A percentile compares a stretch with the other conserved stretches of the same genome.
These are phyloP conservation scores for Escovopsis sp. DNA, from an alignment of 2,329 filamentous ascomycete species.

Conservation along the genomic window DNA sequence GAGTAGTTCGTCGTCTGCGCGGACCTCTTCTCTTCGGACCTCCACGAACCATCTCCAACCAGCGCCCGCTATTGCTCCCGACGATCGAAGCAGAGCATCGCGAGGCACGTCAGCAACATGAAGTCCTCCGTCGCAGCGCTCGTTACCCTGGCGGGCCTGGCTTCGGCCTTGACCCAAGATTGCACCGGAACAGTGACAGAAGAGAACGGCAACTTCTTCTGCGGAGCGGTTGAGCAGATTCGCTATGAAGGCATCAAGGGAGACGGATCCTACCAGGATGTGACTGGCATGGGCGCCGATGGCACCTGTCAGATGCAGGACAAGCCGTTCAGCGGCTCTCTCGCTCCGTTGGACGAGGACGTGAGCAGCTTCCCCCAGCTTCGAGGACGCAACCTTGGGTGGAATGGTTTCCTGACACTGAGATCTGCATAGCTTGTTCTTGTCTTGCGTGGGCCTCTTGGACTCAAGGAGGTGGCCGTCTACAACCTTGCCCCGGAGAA, in stretches of 20 bases:
- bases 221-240: slow-evolving; percentile 48
- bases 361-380: slow-evolving; percentile 27
- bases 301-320: slow-evolving; percentile 38
- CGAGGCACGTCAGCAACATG: neutral
- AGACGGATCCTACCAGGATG: slow-evolving; percentile 46
- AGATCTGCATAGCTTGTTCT: slow-evolving; percentile 42
- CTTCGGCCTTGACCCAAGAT: slow-evolving; percentile 17
- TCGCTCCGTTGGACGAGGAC: slow-evolving; percentile 56
- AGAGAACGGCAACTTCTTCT: slow-evolving; percentile 48
- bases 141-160: slow-evolving; percentile 15
- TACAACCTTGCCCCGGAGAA: slow-evolving; percentile 39
- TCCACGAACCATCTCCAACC: neutral
- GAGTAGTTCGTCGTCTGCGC: too few species aligned
- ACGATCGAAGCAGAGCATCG: neutral
- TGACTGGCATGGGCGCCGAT: slow-evolving; percentile 41
- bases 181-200: slow-evolving; percentile 20
- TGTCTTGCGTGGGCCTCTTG: slow-evolving; percentile 56
- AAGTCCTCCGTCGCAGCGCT: slow-evolving; percentile 5
- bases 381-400: neutral
- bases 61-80: neutral
- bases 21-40: too few species aligned
- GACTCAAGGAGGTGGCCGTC: slow-evolving; percentile 51
- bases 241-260: slow-evolving; percentile 48
- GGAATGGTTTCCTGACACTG: too few species aligned
- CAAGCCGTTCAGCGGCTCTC: slow-evolving; percentile 39